phyloP scores from a whole-genome alignment of 768 basidiomycete species.

The Glaciozyma martinii region DNA sequence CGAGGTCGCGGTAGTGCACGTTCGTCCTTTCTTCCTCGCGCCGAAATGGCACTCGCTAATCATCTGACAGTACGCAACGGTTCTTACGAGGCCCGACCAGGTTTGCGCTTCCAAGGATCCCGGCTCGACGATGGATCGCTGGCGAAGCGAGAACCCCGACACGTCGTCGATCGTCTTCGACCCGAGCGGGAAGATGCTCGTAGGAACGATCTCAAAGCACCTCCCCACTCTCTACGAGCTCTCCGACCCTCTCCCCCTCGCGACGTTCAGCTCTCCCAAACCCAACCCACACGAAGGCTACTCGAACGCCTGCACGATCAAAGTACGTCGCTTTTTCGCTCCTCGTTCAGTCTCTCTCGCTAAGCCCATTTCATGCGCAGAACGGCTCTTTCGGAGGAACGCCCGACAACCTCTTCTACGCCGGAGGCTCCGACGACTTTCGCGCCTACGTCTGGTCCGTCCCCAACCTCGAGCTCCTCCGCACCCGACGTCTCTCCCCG shows the following conservation, averaged over 20 bases:
- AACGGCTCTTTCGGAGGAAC: slow-evolving; percentile 64
- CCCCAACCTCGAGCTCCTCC: slow-evolving; percentile 50
- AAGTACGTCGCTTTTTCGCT: neutral
- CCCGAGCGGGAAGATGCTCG: slow-evolving; percentile 39
- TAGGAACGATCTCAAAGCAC: slow-evolving; percentile 52
- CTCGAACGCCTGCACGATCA: slow-evolving; percentile 19
- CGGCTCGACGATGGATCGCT: neutral
- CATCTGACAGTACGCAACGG: neutral
- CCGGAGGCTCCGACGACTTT: slow-evolving; percentile 76
- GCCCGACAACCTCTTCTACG: slow-evolving; percentile 48
- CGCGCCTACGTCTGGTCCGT: slow-evolving; percentile 69
- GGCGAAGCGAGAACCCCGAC: neutral
- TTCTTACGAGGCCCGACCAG: neutral
- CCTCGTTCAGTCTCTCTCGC: neutral
- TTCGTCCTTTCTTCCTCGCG: neutral
- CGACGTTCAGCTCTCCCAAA: slow-evolving; percentile 48
- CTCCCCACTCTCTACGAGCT: slow-evolving; percentile 55
- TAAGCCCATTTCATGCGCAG: slow-evolving; percentile 39
- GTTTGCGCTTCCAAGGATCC: neutral
- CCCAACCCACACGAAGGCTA: neutral
- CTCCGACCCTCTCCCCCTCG: slow-evolving; percentile 47
- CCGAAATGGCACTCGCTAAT: neutral
- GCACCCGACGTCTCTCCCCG: slow-evolving; percentile 20
- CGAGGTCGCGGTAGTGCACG: slow-evolving; percentile 3
- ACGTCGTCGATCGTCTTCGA: slow-evolving; percentile 40